phyloP scores from a whole-genome alignment of 1,284 basidiomycete genomes.

The Psilocybe mexicana region DNA sequence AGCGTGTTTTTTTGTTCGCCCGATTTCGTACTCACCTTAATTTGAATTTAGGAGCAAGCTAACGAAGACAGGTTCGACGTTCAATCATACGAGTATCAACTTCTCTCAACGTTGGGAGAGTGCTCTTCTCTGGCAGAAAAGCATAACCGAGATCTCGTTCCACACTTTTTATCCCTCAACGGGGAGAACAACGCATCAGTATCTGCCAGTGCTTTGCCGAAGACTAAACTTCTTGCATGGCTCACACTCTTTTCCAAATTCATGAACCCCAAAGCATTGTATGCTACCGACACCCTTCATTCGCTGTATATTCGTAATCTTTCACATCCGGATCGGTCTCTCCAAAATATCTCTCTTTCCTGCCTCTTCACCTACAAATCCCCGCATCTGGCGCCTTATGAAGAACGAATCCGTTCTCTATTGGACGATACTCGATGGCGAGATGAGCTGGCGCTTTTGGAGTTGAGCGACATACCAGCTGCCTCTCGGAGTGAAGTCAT shows the following conservation, averaged over 20 bases:
- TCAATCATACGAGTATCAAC: constrained; percentile 77
- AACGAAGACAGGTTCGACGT: constrained; percentile 72
- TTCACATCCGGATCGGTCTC: constrained; percentile 79
- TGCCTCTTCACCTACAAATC: constrained; percentile 88
- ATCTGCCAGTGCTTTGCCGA: constrained; percentile 44
- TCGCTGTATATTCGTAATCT: constrained; percentile 75
- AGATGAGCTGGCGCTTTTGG: constrained; percentile 81
- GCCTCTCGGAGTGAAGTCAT: constrained; percentile 71
- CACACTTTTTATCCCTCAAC: constrained; percentile 71
- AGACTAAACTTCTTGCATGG: constrained; percentile 71
- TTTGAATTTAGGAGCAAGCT: constrained; percentile 50
- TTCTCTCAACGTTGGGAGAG: constrained; percentile 69
- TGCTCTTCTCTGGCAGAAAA: constrained; percentile 76
- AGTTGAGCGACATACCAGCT: constrained; percentile 64
- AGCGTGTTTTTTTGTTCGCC: neutral
- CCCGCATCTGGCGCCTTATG: constrained; percentile 64
- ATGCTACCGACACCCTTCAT: constrained; percentile 69
- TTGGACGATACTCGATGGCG: constrained; percentile 89
- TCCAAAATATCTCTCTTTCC: constrained; percentile 79
- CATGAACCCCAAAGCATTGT: constrained; percentile 86
- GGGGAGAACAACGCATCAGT: constrained; percentile 37
- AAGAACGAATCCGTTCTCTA: constrained; percentile 68
- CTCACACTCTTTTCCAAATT: constrained; percentile 90
- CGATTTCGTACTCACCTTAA: neutral
- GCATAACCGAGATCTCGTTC: constrained; percentile 80